phyloP scores from a whole-genome alignment of 257 asterid genomes.

The Solanum bulbocastanum region DNA sequence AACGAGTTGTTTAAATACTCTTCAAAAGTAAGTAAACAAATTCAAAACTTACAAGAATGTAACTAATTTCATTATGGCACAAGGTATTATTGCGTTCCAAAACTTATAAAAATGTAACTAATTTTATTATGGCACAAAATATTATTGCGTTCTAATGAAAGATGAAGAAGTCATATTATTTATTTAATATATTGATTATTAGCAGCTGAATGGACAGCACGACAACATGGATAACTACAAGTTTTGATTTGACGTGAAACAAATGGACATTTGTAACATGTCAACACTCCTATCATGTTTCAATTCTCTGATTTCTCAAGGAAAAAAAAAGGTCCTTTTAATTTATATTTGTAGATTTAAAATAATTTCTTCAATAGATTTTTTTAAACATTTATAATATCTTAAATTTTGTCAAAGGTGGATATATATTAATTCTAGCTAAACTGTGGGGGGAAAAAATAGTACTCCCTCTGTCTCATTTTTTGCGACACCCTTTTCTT shows the following conservation, averaged over 20 bases:
- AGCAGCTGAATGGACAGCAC: background rate
- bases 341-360: background rate
- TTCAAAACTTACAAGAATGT: background rate
- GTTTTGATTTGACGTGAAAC: slow-evolving; percentile 7
- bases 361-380: background rate
- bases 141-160: background rate
- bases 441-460: too few species aligned
- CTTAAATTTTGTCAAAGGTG: background rate
- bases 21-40: background rate
- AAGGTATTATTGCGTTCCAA: background rate
- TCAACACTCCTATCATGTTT: background rate
- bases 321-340: background rate
- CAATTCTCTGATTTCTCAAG: background rate
- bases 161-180: background rate
- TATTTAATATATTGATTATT: background rate
- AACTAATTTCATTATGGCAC: background rate
- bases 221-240: background rate
- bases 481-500: too few species aligned
- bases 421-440: background rate
- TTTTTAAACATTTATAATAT: background rate
- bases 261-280: background rate
- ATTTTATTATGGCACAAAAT: background rate
- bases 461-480: too few species aligned
- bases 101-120: background rate
- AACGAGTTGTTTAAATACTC: background rate